Evolutionary conservation across 441 rosid genomes (phyloP), one percentile per base, ranked within the genome.

Genomic region (Erodium chrysanthum): DNA sequence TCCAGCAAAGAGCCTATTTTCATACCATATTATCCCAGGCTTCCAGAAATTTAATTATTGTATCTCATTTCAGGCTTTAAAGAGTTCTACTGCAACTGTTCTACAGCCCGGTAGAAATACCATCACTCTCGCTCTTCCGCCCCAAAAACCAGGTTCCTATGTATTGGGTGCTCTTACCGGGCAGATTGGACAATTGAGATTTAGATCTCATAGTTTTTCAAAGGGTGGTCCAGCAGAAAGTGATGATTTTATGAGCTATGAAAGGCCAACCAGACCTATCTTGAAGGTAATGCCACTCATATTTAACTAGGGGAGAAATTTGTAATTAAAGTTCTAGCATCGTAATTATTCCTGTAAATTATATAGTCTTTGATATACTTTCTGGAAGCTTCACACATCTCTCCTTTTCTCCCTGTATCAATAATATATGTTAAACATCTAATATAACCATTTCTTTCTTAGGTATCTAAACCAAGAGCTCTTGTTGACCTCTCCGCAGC

Each of bases 181-280:
- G 66, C 98, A 86, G 77, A 92, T 95, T 67, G 99, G 99, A 68
- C 88, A 83, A 35, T 79, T 95, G 83, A 90, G 88, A 78, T 86
- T 95, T 74, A 85, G 99, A 78, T 95, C 99, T 75, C 99, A 90
- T 80, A 92, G 90, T 80, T 92, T 82, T 84, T 95, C 99, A 27
- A 95, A 88, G 81, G 96, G 85, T 77, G 98, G 91, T 66, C 99
- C 99, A 31, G 98, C 88, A 44, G 97, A 95, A 71, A 88, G 75
- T 78, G 99, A 92, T 81, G 98, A 95, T 84, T 85, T 95, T 74
- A 92, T 92, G 97, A 92, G 96, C 79, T 87, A 87, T 78, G 99
- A 92, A 82, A 95, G 87, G 75, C 98, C 98, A 79, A 85, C 90
- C 65, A 85, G 90, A 77, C 93, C 98, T 73, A 86, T 95, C 76